phyloP scores from a whole-genome alignment of 2,329 filamentous ascomycete species.

The Alternaria metachromatica region DNA sequence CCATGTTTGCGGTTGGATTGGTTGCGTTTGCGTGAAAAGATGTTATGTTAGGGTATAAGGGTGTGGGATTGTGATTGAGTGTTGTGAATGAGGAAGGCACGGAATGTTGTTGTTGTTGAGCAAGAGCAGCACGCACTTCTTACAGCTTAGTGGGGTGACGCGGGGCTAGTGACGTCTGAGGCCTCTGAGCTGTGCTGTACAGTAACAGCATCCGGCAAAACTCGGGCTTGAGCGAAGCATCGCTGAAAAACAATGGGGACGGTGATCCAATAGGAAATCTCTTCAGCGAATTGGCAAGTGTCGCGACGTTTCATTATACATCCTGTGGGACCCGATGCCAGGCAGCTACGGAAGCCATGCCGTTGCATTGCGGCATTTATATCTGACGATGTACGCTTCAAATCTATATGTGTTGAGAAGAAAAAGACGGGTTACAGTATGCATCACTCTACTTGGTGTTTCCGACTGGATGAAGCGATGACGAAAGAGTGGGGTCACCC shows the following conservation, averaged over 20 bases:
- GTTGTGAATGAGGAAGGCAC: slow-evolving; percentile 11
- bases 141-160: slow-evolving; percentile 34
- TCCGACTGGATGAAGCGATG: neutral
- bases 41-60: slow-evolving; percentile 11
- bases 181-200: neutral
- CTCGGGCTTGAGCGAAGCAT: slow-evolving; percentile 32
- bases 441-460: neutral
- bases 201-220: slow-evolving; percentile 34
- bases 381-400: neutral
- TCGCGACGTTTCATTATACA: neutral
- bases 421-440: neutral
- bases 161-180: slow-evolving; percentile 29
- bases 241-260: slow-evolving; percentile 33
- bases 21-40: slow-evolving; percentile 6
- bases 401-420: neutral
- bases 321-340: neutral
- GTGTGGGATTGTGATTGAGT: slow-evolving; percentile 9
- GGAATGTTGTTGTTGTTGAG: slow-evolving; percentile 40
- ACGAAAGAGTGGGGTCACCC: slow-evolving; percentile 12
- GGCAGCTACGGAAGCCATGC: neutral
- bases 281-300: slow-evolving; percentile 7
- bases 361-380: too few species aligned
- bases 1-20: slow-evolving; percentile 70
- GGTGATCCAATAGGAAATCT: slow-evolving; percentile 20
- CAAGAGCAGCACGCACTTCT: slow-evolving; percentile 20